Evolutionary conservation across 345 rosid species (phyloP).

Genomic region (Acer saccharum): DNA sequence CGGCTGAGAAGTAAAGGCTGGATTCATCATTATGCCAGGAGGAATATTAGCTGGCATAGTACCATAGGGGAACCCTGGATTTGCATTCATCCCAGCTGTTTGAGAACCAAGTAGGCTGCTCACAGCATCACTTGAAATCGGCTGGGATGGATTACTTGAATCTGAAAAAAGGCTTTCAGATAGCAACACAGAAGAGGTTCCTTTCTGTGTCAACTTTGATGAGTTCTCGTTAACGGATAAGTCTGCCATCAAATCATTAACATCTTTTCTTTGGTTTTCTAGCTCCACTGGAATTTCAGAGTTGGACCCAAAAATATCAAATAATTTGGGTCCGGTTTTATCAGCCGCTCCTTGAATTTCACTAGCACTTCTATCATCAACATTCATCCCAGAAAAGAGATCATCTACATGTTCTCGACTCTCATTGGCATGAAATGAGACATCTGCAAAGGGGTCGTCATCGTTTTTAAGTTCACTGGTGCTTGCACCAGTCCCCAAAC

Average conservation of each 20-base stretch:
- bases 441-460: conserved; percentile 88
- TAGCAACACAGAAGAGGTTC: conserved; percentile 34
- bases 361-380: conserved; percentile 50
- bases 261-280: conserved; percentile 34
- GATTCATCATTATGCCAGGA: conserved; percentile 69
- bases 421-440: conserved; percentile 66
- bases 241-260: conserved; percentile 72
- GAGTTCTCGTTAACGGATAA: conserved; percentile 56
- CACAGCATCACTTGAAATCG: conserved; percentile 46
- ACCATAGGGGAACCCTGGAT: conserved; percentile 52
- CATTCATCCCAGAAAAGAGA: conserved; percentile 81
- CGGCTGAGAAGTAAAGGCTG: conserved; percentile 64
- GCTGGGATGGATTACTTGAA: conserved; percentile 41
- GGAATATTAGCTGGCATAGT: conserved; percentile 57
- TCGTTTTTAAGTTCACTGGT: conserved; percentile 45
- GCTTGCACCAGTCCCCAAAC: conserved; percentile 37
- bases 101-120: conserved; percentile 55
- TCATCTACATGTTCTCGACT: conserved; percentile 50
- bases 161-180: conserved; percentile 50
- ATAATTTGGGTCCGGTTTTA: conserved; percentile 42
- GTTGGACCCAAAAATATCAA: conserved; percentile 67
- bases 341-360: conserved; percentile 36
- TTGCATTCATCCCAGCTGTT: conserved; percentile 44
- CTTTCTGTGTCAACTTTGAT: conserved; percentile 43
- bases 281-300: conserved; percentile 41